A percentile compares a stretch with the other conserved stretches of the same genome.
Evolutionary conservation across 176 grass and related monocot genomes (phyloP).

Genomic region (Puya raimondii): DNA sequence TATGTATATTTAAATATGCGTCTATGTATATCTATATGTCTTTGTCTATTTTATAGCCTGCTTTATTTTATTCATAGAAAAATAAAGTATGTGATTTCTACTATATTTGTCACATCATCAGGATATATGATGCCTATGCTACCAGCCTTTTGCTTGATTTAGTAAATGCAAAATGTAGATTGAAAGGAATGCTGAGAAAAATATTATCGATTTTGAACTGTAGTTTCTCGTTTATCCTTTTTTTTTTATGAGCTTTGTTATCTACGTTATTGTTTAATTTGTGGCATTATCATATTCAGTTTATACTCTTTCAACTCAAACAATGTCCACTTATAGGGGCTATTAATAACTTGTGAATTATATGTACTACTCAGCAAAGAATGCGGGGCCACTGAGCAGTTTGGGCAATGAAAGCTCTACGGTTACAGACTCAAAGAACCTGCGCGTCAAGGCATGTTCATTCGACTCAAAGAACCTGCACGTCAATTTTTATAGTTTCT

Average conservation of each 20-base stretch:
- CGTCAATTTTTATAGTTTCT: slow-evolving; percentile 5
- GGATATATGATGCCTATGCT: no score
- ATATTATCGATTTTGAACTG: no score
- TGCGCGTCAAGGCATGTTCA: slow-evolving; percentile 62
- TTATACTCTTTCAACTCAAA: neutral
- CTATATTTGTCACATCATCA: no score
- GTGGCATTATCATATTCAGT: neutral
- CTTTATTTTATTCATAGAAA: no score
- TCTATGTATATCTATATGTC: no score
- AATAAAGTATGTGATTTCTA: no score
- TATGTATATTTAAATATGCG: no score
- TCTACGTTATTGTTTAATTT: neutral
- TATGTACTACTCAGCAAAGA: slow-evolving; percentile 38
- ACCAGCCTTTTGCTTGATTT: no score
- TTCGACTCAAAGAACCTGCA: slow-evolving; percentile 48
- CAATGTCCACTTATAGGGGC: slow-evolving; percentile 1
- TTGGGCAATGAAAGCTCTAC: slow-evolving; percentile 35
- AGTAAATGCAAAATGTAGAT: no score
- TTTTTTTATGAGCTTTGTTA: neutral
- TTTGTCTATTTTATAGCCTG: no score
- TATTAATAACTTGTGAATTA: slow-evolving; percentile 13
- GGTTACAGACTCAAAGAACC: slow-evolving; percentile 47
- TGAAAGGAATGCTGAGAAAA: no score
- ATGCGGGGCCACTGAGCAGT: slow-evolving; percentile 37
- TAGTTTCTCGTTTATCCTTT: no score